These are phyloP conservation scores for Tolypocladium pustulatum DNA, from an alignment of 2,329 filamentous ascomycete species.

Conservation along the genomic window DNA sequence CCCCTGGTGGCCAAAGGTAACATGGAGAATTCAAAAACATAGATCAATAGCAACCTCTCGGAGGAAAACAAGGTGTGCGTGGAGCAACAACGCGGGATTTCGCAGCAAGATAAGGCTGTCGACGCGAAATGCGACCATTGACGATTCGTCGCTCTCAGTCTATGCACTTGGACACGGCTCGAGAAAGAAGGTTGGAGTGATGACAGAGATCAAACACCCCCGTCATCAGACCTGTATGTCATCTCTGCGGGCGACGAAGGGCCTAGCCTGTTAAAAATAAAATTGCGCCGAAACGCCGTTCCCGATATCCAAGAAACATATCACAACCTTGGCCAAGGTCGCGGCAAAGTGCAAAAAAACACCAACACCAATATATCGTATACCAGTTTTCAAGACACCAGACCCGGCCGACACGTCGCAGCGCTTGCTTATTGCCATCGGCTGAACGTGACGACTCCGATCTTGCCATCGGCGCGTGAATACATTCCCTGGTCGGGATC, in stretches of 20 bases:
- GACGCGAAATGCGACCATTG: neutral
- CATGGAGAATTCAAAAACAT: neutral
- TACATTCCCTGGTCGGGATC: conserved; percentile 22
- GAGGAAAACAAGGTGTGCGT: neutral
- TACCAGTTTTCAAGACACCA: neutral
- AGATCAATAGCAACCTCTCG: neutral
- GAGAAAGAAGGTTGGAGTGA: neutral
- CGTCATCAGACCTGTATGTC: neutral
- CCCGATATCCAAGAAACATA: neutral
- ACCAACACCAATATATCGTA: neutral
- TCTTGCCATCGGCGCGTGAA: conserved; percentile 23
- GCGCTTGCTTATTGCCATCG: conserved; percentile 9
- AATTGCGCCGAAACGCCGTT: neutral
- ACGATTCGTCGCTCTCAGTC: neutral
- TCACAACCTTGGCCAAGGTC: neutral
- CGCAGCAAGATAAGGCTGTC: no score
- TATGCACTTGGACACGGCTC: neutral
- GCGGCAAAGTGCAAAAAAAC: neutral
- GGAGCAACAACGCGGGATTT: neutral
- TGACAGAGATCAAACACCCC: neutral
- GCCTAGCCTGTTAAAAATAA: neutral
- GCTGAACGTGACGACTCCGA: conserved; percentile 19
- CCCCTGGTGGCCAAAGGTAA: neutral
- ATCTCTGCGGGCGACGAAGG: neutral
- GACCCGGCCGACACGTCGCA: neutral